These are phyloP conservation scores for Lodderomyces metapsilosis DNA, from an alignment of 1,139 yeast genomes.

Conservation along the genomic window DNA sequence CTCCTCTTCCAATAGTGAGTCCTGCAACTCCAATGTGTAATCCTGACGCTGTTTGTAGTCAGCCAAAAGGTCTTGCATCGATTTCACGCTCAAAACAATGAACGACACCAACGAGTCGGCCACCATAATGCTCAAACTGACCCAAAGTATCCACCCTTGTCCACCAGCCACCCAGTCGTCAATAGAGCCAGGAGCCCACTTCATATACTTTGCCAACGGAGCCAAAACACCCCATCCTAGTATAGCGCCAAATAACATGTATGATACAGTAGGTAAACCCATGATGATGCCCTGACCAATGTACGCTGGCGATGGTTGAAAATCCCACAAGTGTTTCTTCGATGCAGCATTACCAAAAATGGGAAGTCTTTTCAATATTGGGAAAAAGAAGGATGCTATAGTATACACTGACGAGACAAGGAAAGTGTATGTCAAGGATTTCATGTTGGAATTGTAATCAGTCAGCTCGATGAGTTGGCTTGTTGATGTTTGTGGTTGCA, in stretches of 20 bases:
- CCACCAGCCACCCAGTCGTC: slow-evolving; percentile 93
- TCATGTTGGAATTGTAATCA: slow-evolving; percentile 55
- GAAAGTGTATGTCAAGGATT: slow-evolving; percentile 60
- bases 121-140: slow-evolving; percentile 89
- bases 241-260: slow-evolving; percentile 87
- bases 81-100: slow-evolving; percentile 55
- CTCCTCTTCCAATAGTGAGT: slow-evolving; percentile 8
- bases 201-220: slow-evolving; percentile 65
- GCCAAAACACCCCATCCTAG: slow-evolving; percentile 91
- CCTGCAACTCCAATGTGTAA: slow-evolving; percentile 12
- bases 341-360: slow-evolving; percentile 72
- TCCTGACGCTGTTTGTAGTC: slow-evolving; percentile 6
- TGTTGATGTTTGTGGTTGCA: slow-evolving; percentile 9
- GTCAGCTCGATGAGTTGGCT: slow-evolving; percentile 6
- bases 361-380: slow-evolving; percentile 67
- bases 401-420: slow-evolving; percentile 72
- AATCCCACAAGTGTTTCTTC: slow-evolving; percentile 70
- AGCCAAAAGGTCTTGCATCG: slow-evolving; percentile 22
- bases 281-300: slow-evolving; percentile 96
- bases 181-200: slow-evolving; percentile 89
- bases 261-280: slow-evolving; percentile 90
- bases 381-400: slow-evolving; percentile 66
- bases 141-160: slow-evolving; percentile 98
- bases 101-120: slow-evolving; percentile 87
- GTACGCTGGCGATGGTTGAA: slow-evolving; percentile 96